Evolutionary conservation across 495 filamentous ascomycete species (phyloP), one percentile per base, ranked within the genome.

Genomic region (Ramalina peruviana): DNA sequence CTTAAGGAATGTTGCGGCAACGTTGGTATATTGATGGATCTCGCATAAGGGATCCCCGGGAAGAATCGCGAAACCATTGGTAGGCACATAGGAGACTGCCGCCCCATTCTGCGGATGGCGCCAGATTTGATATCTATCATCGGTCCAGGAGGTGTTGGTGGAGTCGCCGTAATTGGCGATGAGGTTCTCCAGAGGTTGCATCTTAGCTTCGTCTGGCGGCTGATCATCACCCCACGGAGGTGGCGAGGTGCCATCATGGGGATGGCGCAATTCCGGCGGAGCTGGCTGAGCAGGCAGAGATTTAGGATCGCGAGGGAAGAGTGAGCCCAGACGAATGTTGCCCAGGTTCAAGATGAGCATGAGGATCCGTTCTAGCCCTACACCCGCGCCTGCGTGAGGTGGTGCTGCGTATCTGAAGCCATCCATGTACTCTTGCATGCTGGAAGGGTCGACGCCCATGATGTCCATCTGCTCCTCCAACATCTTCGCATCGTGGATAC

Each of bases 161-260:
- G 86, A 85, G 61, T 92, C 86, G 43, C 86, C 87, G 53, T 94
- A 94, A 64, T 92, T 94, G 52, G 82, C 84, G 58, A 92, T 81
- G 42, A 92, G 75, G 52, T 90, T 80, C 58, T 86, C 84, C 20
- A 94, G 60, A 5, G 83, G 72, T 43, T 86, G 86, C 25, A 85
- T 68, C 46, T 80, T 72, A 2, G 72, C 69, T 38, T 64, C 57
- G 30, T 66, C 70, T 3, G 58, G 57, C 23, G 66, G 65, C 44
- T 19, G 43, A 16, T 65, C 59, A 23, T 27, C 40, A 15, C 51
- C 37, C 80, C 81, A 83, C 9, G 73, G 67, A 1, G 78, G 70
- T 60, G 85, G 63, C 50, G 85, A 67, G 5, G 85, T 88, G 42
- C 83, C 85, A 3, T 85, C 82, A 54, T 89, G 82, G 11, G 84